Evolutionary conservation across 2,329 filamentous ascomycete genomes (phyloP).

Genomic region (Trichoderma polysporum): DNA sequence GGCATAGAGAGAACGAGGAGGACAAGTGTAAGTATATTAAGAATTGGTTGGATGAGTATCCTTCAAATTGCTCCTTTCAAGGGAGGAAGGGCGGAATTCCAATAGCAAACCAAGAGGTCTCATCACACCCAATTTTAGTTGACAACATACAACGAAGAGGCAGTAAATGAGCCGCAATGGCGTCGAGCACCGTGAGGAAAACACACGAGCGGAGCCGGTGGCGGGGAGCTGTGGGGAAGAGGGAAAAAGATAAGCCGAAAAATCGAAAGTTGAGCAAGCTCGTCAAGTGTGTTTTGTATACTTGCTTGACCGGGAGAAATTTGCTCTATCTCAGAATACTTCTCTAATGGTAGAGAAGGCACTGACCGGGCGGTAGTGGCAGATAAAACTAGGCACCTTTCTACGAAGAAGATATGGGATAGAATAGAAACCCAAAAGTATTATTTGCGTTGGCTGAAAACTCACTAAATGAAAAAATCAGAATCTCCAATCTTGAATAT

Average conservation of each 20-base stretch:
- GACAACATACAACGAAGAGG: conserved; percentile 52
- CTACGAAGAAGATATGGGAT: no score
- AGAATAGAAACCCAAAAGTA: no score
- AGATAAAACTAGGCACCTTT: no score
- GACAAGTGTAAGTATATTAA: conserved; percentile 34
- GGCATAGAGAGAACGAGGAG: conserved; percentile 26
- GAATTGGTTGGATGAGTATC: conserved; percentile 58
- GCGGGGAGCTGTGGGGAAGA: conserved; percentile 3
- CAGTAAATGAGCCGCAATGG: conserved; percentile 26
- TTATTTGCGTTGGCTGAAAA: neutral
- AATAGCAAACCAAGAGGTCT: conserved; percentile 60
- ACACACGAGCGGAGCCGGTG: neutral
- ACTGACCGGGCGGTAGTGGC: no score
- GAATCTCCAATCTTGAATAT: neutral
- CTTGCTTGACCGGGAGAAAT: neutral
- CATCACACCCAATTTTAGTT: conserved; percentile 81
- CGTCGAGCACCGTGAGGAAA: neutral
- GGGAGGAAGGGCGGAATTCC: conserved; percentile 59
- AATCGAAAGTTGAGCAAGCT: neutral
- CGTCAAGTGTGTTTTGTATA: neutral
- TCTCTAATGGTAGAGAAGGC: no score
- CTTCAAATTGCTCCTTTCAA: conserved; percentile 61
- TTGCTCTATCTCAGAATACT: neutral
- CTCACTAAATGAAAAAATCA: neutral
- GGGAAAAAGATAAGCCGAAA: conserved; percentile 17